phyloP scores from a whole-genome alignment of 768 basidiomycete species.

The Psilocybe tampanensis region DNA sequence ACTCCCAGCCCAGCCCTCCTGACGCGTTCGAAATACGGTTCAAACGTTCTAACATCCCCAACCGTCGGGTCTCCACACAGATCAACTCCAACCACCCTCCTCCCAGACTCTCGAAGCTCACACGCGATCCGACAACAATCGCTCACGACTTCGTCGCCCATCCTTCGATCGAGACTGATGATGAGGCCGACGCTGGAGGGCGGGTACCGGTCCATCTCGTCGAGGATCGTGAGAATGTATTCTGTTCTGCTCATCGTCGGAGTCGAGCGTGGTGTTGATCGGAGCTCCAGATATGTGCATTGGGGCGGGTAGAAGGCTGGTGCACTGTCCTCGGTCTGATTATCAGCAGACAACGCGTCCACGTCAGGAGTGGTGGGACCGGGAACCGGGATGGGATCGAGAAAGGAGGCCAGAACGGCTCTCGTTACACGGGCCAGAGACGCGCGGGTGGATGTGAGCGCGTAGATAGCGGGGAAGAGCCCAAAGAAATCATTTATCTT shows the following conservation, averaged over 20 bases:
- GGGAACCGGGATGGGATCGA: slow-evolving; percentile 41
- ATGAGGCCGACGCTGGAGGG: slow-evolving; percentile 57
- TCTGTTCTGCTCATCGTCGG: slow-evolving; percentile 54
- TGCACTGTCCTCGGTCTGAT: no score
- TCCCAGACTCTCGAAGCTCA: slow-evolving; percentile 53
- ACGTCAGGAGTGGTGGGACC: neutral
- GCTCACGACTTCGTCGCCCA: slow-evolving; percentile 49
- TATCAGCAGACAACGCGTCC: no score
- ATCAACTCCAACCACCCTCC: slow-evolving; percentile 76
- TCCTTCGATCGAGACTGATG: slow-evolving; percentile 76
- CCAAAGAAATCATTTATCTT: slow-evolving; percentile 72
- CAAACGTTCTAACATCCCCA: slow-evolving; percentile 58
- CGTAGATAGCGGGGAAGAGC: slow-evolving; percentile 80
- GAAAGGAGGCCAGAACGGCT: slow-evolving; percentile 68
- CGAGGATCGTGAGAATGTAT: slow-evolving; percentile 70
- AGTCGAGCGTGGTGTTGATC: slow-evolving; percentile 74
- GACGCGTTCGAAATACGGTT: slow-evolving; percentile 52
- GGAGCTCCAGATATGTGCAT: slow-evolving; percentile 78
- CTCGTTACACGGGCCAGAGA: slow-evolving; percentile 57
- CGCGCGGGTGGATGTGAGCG: slow-evolving; percentile 63
- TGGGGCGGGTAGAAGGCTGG: slow-evolving; percentile 35
- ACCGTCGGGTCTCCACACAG: slow-evolving; percentile 75
- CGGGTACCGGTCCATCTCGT: slow-evolving; percentile 61
- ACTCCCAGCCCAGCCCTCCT: slow-evolving; percentile 64
- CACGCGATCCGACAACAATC: slow-evolving; percentile 65